phyloP scores from a whole-genome alignment of 2,329 filamentous ascomycete genomes.

The Mollisiaceae sp. region DNA sequence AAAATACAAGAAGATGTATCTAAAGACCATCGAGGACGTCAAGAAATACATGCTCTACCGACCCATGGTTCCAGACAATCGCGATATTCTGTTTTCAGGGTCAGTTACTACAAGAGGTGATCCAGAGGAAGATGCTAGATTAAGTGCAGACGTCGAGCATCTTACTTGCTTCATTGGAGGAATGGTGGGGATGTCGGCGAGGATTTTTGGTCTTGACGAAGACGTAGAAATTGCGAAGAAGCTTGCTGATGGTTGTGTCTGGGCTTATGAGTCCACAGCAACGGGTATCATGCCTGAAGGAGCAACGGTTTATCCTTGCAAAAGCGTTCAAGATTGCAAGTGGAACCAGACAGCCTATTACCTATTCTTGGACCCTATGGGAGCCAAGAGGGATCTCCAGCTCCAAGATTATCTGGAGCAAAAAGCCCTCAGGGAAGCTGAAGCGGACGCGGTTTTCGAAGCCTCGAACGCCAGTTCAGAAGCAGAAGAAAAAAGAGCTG shows the following conservation, averaged over 20 bases:
- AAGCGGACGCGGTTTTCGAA: constrained; percentile 45
- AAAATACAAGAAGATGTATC: constrained; percentile 77
- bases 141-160: constrained; percentile 51
- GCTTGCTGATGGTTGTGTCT: constrained; percentile 72
- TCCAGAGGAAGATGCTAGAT: constrained; percentile 50
- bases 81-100: constrained; percentile 76
- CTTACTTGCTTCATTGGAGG: constrained; percentile 73
- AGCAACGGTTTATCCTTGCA: constrained; percentile 55
- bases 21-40: constrained; percentile 68
- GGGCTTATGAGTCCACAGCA: constrained; percentile 66
- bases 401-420: constrained; percentile 48
- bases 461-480: constrained; percentile 1
- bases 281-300: constrained; percentile 71
- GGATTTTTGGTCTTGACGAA: constrained; percentile 61
- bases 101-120: constrained; percentile 57
- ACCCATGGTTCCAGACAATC: constrained; percentile 71
- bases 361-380: constrained; percentile 44
- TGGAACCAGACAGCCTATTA: constrained; percentile 42
- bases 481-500: constrained; percentile 16
- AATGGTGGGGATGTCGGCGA: constrained; percentile 70
- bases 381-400: constrained; percentile 49
- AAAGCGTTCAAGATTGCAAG: constrained; percentile 33
- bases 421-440: constrained; percentile 47
- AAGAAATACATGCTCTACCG: constrained; percentile 78
- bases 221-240: constrained; percentile 68